Percentiles rank a stretch among this genome's conserved stretches.
Conservation (phyloP, 2,329 filamentous ascomycete genomes). For the Aspergillus hiratsukae region DNA sequence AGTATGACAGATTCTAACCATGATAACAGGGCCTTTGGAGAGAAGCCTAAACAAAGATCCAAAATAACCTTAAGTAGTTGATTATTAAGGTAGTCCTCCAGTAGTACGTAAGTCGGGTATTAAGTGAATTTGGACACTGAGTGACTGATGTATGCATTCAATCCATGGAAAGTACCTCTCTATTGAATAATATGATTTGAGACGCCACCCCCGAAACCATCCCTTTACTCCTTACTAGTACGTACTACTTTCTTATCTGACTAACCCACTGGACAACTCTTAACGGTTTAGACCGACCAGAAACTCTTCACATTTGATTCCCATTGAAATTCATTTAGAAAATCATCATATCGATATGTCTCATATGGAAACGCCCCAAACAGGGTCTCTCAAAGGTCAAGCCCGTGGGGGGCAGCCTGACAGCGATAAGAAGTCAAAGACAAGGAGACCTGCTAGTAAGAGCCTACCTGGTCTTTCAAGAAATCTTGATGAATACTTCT, state of each 20-base stretch:
- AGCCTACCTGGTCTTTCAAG: background rate
- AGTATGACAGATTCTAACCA: background rate
- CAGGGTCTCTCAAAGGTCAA: slow-evolving; percentile 43
- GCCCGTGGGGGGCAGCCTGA: slow-evolving; percentile 36
- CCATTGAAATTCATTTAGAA: background rate
- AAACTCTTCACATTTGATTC: background rate
- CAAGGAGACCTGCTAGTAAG: slow-evolving; percentile 82
- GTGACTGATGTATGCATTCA: background rate
- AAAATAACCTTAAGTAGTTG: background rate
- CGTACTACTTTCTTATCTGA: background rate
- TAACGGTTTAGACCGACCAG: background rate
- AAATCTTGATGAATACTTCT: slow-evolving; percentile 4
- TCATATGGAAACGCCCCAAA: slow-evolving; percentile 35
- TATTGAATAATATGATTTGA: background rate
- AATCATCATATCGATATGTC: slow-evolving; percentile 32
- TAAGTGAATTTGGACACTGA: background rate
- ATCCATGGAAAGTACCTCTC: background rate
- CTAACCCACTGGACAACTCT: background rate
- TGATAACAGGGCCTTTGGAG: background rate
- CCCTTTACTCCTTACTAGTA: background rate
- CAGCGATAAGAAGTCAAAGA: slow-evolving; percentile 77
- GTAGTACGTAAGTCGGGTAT: background rate
- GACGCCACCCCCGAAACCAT: background rate
- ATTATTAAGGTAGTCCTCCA: background rate
- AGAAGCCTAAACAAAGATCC: background rate